Evolutionary conservation across 129 eudicot genomes (phyloP).

Genomic region (Pittosporum tobira): DNA sequence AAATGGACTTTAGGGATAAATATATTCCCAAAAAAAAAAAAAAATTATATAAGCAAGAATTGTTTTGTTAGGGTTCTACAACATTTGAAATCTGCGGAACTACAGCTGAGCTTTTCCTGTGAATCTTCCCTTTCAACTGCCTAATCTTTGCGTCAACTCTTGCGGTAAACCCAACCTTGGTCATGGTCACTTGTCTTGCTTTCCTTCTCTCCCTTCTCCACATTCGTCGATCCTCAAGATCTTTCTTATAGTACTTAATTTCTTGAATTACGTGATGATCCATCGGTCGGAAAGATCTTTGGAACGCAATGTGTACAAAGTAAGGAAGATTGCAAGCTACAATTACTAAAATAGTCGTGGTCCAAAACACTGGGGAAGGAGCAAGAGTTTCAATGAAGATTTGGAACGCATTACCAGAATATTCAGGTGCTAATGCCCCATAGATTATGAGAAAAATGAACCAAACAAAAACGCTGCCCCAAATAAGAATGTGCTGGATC

Average conservation of each 20-base stretch:
- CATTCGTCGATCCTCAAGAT: conserved; percentile 36
- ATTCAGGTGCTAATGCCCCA: conserved; percentile 29
- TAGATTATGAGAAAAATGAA: conserved; percentile 38
- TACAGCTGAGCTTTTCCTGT: conserved; percentile 24
- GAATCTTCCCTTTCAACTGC: conserved; percentile 32
- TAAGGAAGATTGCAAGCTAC: conserved; percentile 45
- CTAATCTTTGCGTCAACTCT: conserved; percentile 64
- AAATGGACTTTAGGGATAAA: no score
- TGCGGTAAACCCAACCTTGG: conserved; percentile 57
- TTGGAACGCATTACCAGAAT: conserved; percentile 28
- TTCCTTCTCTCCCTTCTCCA: conserved; percentile 52
- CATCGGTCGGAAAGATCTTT: conserved; percentile 45
- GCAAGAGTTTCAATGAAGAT: conserved; percentile 44
- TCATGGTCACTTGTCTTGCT: conserved; percentile 36
- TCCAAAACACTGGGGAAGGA: conserved; percentile 41
- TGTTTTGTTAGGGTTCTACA: not conserved
- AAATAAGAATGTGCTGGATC: conserved; percentile 42
- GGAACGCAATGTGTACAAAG: conserved; percentile 30
- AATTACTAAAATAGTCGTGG: conserved; percentile 34
- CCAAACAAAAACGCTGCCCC: conserved; percentile 68
- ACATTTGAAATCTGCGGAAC: not conserved
- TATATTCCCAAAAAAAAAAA: no score
- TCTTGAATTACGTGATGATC: conserved; percentile 70
- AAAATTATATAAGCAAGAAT: no score
- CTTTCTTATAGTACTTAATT: conserved; percentile 35